A percentile compares a stretch with the other conserved stretches of the same genome.
Conservation (phyloP, 2,329 filamentous ascomycete species). For the Domatiomyces globalis region DNA sequence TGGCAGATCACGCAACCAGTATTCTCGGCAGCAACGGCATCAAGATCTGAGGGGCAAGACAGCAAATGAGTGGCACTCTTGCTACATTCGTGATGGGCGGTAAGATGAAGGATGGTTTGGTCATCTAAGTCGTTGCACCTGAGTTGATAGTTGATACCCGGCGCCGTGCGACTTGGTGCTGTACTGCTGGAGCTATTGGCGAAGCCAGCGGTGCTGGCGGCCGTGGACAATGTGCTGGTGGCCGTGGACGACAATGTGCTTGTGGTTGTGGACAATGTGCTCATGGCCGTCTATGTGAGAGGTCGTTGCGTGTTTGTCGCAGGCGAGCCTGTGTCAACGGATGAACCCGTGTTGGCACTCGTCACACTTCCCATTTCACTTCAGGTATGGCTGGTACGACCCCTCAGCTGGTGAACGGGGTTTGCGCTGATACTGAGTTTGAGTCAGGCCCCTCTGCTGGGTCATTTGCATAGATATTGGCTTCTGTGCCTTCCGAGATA, state of each 20-base stretch:
- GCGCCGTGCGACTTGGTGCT: not conserved
- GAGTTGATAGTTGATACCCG: not conserved
- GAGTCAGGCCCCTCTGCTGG: constrained; percentile 30
- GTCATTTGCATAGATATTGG: constrained; percentile 32
- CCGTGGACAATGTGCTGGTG: not conserved
- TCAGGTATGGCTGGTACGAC: constrained; percentile 33
- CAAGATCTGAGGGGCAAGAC: not conserved
- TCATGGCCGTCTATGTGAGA: not conserved
- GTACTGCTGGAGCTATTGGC: not conserved
- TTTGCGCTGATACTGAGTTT: constrained; percentile 30
- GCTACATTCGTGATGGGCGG: constrained; percentile 3
- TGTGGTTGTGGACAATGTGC: not conserved
- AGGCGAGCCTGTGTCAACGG: not conserved
- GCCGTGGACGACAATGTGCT: constrained; percentile 1
- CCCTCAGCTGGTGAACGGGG: constrained; percentile 33
- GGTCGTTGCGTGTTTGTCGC: constrained; percentile 3
- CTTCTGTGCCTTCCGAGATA: constrained; percentile 26
- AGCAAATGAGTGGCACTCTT: not conserved
- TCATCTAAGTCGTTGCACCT: not conserved
- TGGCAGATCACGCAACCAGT: not conserved
- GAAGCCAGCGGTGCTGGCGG: not conserved
- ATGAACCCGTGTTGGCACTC: constrained; percentile 3
- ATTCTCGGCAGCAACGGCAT: not conserved
- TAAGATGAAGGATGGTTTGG: constrained; percentile 3
- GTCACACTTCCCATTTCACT: constrained; percentile 29